Conservation (phyloP, 805 yeast species). For the Nakazawaea anatomiae region DNA sequence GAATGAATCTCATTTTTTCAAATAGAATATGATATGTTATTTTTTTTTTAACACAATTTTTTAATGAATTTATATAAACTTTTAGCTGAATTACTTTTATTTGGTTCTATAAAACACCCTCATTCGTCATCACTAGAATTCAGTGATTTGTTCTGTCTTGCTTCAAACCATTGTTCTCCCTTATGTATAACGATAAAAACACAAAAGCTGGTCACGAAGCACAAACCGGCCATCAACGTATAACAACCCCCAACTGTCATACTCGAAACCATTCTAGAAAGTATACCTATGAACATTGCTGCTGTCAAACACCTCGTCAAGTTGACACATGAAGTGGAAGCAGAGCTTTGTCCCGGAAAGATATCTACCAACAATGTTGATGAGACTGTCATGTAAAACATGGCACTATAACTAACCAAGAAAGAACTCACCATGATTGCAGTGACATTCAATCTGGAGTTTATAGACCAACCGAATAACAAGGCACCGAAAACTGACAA, state of each 20-base stretch:
- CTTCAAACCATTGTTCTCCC: constrained; percentile 10
- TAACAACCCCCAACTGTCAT: constrained; percentile 74
- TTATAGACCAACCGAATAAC: constrained; percentile 72
- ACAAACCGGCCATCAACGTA: constrained; percentile 59
- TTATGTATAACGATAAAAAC: constrained; percentile 6
- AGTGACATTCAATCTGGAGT: constrained; percentile 38
- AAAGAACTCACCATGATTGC: constrained; percentile 55
- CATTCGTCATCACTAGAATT: background rate
- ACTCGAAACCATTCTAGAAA: constrained; percentile 49
- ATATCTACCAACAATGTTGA: constrained; percentile 73
- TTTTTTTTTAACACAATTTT: too few relatives aligned
- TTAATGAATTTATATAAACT: too few relatives aligned
- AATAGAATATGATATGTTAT: too few relatives aligned
- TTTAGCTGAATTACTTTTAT: too few relatives aligned
- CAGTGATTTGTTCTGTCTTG: background rate
- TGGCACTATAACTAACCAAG: constrained; percentile 51
- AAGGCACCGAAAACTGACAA: constrained; percentile 33
- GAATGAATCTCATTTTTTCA: too few relatives aligned
- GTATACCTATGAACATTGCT: constrained; percentile 65
- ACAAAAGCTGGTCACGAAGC: constrained; percentile 13
- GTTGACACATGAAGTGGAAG: constrained; percentile 71
- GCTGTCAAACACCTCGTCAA: constrained; percentile 66
- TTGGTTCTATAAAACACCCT: background rate
- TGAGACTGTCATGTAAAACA: constrained; percentile 50
- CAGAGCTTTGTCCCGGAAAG: constrained; percentile 63